Evolutionary conservation across 2,329 filamentous ascomycete genomes (phyloP), one percentile per base, ranked within the genome.

Genomic region (Talaromyces sp.): DNA sequence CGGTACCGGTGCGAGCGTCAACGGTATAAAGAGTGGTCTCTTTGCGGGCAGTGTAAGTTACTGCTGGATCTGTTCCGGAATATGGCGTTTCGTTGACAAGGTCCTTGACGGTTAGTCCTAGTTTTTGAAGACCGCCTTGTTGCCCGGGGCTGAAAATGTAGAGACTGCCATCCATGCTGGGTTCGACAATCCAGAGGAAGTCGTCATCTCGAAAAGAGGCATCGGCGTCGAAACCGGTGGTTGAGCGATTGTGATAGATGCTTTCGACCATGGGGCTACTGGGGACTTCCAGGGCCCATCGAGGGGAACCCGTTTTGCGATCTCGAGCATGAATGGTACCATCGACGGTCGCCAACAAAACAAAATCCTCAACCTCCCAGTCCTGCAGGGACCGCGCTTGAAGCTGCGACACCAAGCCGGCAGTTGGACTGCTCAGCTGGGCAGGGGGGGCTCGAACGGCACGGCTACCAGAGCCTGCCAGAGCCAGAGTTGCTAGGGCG

Each of bases 301-400:
- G 90, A 72, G 90, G 85, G 69, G 89, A 85, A 72, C 95, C 95
- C 61, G 91, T 95, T 76, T 89, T 91, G 74, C 95, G 88, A 82
- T 97, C 92, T 79, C 89, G 89, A 77, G 94, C 93, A 82, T 97
- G 91, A 74, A 98, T 88, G 78, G 92, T 91, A 85, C 95, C 95
- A 85, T 98, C 93, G 88, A 98, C 91, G 87, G 95, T 98, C 91
- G 95, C 94, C 91, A 99, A 85, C 85, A 99, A 92, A 83, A 98
- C 91, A 87, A 97, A 96, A 85, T 98, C 93, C 91, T 98, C 94
- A 83, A 97, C 93, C 91, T 97, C 92, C 94, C 94, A 98, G 83
- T 97, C 94, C 87, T 93, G 90, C 87, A 98, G 85, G 85, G 90
- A 96, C 88, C 94, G 93, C 93, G 93, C 94, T 90, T 86, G 85